These are phyloP conservation scores for Myriosclerotinia duriaeana DNA, from an alignment of 2,329 filamentous ascomycete genomes.

Conservation along the genomic window DNA sequence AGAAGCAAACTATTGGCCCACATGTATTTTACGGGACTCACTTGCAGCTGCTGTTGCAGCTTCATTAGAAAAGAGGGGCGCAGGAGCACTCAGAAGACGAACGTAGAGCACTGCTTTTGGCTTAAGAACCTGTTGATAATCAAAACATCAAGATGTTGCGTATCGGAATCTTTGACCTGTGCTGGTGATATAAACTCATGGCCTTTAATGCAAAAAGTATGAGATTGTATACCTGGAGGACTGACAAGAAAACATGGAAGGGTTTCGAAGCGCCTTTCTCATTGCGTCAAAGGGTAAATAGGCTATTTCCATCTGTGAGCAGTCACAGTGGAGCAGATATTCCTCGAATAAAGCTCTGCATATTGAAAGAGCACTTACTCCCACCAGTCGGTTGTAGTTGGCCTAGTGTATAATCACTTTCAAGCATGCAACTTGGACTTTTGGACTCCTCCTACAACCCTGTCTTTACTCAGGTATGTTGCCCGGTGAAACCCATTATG, in stretches of 20 bases:
- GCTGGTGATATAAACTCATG: not conserved
- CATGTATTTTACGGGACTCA: too few species aligned
- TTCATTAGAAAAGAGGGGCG: too few species aligned
- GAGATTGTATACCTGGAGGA: too few species aligned
- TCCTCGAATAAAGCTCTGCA: not conserved
- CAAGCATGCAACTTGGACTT: not conserved
- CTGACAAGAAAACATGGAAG: too few species aligned
- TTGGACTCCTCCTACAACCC: not conserved
- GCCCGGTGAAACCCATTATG: not conserved
- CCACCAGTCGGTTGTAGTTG: too few species aligned
- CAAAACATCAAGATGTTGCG: too few species aligned
- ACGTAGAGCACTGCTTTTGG: not conserved
- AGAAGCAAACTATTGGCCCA: too few species aligned
- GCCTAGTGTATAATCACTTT: not conserved
- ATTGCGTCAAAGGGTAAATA: not conserved
- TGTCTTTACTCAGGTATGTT: not conserved
- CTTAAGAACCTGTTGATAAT: too few species aligned
- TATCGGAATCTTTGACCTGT: too few species aligned
- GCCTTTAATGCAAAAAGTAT: too few species aligned
- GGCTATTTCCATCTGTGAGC: not conserved
- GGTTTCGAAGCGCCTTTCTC: not conserved
- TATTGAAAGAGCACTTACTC: conserved; percentile 6
- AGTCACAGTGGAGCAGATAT: not conserved
- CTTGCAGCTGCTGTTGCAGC: too few species aligned
- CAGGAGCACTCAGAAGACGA: not conserved